phyloP scores from a whole-genome alignment of 2,329 filamentous ascomycete species.

The Myotisia sp. region DNA sequence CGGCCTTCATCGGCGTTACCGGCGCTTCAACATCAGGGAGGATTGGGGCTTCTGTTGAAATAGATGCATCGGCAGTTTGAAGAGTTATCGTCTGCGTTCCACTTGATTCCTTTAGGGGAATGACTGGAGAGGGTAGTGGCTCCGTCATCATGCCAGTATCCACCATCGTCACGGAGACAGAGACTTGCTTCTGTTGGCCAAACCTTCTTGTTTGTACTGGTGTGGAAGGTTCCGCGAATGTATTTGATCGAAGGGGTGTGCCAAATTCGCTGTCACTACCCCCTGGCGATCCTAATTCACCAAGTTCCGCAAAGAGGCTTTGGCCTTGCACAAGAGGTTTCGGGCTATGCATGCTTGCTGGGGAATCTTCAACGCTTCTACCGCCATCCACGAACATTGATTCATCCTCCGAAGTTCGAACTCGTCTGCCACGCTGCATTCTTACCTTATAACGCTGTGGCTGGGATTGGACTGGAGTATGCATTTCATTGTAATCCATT shows the following conservation, averaged over 20 bases:
- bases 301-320: conserved; percentile 82
- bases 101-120: conserved; percentile 31
- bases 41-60: conserved; percentile 2
- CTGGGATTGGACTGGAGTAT: conserved; percentile 50
- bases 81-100: conserved; percentile 3
- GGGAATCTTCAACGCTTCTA: conserved; percentile 36
- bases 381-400: conserved; percentile 26
- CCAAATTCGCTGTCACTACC: conserved; percentile 56
- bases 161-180: conserved; percentile 34
- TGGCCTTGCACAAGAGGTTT: conserved; percentile 42
- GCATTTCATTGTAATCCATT: conserved; percentile 45
- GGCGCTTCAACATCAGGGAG: conserved; percentile 24
- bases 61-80: conserved; percentile 5
- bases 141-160: conserved; percentile 52
- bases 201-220: conserved; percentile 16
- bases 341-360: conserved; percentile 35
- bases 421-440: conserved; percentile 51
- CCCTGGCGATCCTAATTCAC: conserved; percentile 56
- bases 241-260: conserved; percentile 23
- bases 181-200: background rate
- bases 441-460: conserved; percentile 59
- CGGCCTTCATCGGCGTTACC: background rate
- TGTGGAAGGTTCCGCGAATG: conserved; percentile 26
- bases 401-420: conserved; percentile 35
- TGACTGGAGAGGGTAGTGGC: conserved; percentile 16